These are phyloP conservation scores for Sclerotinia borealis DNA, from an alignment of 2,329 filamentous ascomycete species.

Conservation along the genomic window DNA sequence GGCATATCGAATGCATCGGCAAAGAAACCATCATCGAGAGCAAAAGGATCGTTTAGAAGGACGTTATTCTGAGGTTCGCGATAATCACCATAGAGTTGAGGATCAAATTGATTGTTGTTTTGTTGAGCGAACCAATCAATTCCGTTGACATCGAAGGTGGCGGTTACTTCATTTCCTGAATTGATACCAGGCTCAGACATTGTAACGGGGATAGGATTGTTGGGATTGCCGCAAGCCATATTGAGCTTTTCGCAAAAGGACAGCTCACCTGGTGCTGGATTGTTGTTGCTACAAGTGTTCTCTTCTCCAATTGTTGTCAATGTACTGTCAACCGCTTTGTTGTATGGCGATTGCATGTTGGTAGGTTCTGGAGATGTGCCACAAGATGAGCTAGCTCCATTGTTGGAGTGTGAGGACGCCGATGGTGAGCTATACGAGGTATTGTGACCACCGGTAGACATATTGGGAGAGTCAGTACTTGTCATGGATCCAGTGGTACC, in stretches of 20 bases:
- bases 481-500: constrained; percentile 42
- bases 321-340: constrained; percentile 56
- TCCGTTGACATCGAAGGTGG: constrained; percentile 45
- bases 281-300: constrained; percentile 43
- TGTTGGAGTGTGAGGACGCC: constrained; percentile 54
- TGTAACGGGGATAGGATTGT: constrained; percentile 46
- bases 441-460: constrained; percentile 36
- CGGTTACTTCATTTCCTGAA: constrained; percentile 26
- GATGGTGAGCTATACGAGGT: constrained; percentile 60
- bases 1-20: constrained; percentile 70
- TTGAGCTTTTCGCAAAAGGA: constrained; percentile 51
- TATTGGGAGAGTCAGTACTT: constrained; percentile 28
- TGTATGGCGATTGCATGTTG: constrained; percentile 61
- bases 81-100: constrained; percentile 86
- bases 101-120: constrained; percentile 82
- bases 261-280: constrained; percentile 41
- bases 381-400: constrained; percentile 59
- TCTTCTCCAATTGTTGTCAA: constrained; percentile 60
- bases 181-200: constrained; percentile 28
- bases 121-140: constrained; percentile 73
- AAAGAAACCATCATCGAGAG: constrained; percentile 35
- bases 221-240: constrained; percentile 48
- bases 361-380: constrained; percentile 73
- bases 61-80: constrained; percentile 83
- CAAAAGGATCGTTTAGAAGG: constrained; percentile 54